A percentile compares a stretch with the other conserved stretches of the same genome.
Conservation (phyloP, 2,329 filamentous ascomycete genomes). For the Colletotrichum tropicale region DNA sequence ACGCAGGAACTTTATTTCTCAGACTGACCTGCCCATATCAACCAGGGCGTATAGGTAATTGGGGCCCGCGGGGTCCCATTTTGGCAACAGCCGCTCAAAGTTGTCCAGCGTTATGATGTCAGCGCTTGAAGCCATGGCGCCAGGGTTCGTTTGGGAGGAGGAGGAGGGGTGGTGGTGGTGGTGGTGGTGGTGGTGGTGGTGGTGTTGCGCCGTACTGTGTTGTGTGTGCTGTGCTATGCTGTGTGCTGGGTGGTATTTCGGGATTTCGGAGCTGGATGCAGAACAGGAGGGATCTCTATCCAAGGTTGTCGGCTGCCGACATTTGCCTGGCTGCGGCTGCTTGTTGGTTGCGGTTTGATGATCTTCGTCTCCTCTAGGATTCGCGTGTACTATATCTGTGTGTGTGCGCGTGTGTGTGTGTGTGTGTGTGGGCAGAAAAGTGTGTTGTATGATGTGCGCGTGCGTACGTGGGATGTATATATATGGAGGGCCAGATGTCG, state of each 20-base stretch:
- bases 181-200: neutral
- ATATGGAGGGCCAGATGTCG: neutral
- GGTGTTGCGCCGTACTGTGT: neutral
- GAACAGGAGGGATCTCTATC: neutral
- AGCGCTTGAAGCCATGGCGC: conserved; percentile 25
- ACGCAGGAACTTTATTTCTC: conserved; percentile 6
- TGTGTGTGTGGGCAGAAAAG: neutral
- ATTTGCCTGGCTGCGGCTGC: neutral
- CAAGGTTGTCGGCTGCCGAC: conserved; percentile 6
- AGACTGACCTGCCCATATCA: conserved; percentile 62
- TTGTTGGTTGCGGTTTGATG: neutral
- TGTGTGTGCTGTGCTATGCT: neutral
- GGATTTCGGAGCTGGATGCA: neutral
- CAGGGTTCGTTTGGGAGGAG: neutral
- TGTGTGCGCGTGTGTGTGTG: neutral
- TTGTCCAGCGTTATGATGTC: conserved; percentile 58
- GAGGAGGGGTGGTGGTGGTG: neutral
- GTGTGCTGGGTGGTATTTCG: conserved; percentile 2
- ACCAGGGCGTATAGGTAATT: conserved; percentile 62
- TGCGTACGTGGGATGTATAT: neutral
- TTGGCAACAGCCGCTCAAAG: conserved; percentile 50
- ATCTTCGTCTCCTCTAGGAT: neutral
- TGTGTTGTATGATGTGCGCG: neutral
- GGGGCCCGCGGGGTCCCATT: conserved; percentile 49
- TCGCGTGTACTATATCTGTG: neutral